Evolutionary conservation across 352 stramenopile genomes (phyloP), one percentile per base, ranked within the genome.

Genomic region (Phytopythium cucurbitacearum): DNA sequence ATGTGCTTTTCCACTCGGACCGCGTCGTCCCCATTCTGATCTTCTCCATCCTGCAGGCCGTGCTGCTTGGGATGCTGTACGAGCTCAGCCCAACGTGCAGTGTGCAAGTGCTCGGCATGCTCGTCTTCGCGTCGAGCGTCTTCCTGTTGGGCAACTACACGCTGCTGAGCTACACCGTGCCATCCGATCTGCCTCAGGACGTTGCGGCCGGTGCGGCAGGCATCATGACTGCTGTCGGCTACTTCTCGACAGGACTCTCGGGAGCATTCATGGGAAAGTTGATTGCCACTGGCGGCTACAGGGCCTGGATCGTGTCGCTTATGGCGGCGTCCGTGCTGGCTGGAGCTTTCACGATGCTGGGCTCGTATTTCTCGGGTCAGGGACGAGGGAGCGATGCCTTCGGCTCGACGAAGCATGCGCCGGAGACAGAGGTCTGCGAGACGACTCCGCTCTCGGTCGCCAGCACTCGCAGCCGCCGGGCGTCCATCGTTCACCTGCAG

Each of bases 91-190:
- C 75, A 13, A 71, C 71, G 1, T 80, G 74, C 53, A 83, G 65
- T 37, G 65, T 85, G 6, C 38, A 55, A 16, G 59, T 70, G 46
- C 65, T 91, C 8, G 77, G 75, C 33, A 55, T 61, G 33, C 68
- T 91, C 1, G 73, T 83, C 13, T 91, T 91, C 48, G 53, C 75
- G 47, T 70, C 73, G 21, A 91, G 80, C 50, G 71, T 91, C 12
- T 89, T 85, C 58, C 52, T 91, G 33, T 48, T 91, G 4, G 80
- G 80, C 33, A 91, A 87, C 62, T 87, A 87, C 61, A 89, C 80
- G 42, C 57, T 91, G 16, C 60, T 89, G 32, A 85, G 69, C 51
- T 91, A 89, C 58, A 87, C 80, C 0, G 80, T 91, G 11, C 80
- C 80, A 21, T 83, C 76, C 3, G 80, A 91, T 61, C 57, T 91